Base-by-base conservation (phyloP, 768 basidiomycete genomes). In the Mrakia hoshinonis region DNA sequence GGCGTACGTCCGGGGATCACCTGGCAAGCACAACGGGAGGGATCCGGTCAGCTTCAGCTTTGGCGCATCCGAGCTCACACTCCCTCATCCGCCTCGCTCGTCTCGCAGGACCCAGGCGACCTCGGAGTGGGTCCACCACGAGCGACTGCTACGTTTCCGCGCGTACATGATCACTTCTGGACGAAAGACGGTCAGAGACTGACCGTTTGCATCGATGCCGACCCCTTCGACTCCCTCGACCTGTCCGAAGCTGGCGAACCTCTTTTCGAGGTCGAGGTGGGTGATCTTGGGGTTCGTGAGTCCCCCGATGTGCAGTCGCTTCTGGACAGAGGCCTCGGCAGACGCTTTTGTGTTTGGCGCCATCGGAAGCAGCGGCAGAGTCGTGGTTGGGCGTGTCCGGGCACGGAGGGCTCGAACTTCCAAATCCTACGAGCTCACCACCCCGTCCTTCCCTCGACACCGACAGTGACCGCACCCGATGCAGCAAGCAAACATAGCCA, bases 261-360 rank as follows among this genome's bases (percentile, higher is more conserved):
- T 38, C 46, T 68, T 60, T 26, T 51, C 36, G 26, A 73, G 67
- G 46, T 73, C 72, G 34, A 47, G 22, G 51, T 73, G 72, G 36
- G 66, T 63, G 52, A 73, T 68, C 38, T 22, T 26, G 0, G 72
- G 72, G 58, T 73, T 73, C 31, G 67, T 63, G 26, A 73, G 72
- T 47, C 72, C 72, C 1, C 48, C 58, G 49, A 73, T 61, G 36
- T 73, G 72, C 2, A 73, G 60, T n/a, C 72, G 36, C 48, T 64
- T 68, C 64, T 36, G 31, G 54, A 66, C 29, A 61, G 34, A 7
- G 5, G 15, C 58, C 5, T 61, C 34, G 22, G 58, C n/a, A 13
- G 58, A 61, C 36, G 31, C 31, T 18, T 61, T 61, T 3, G 58
- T 36, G 34, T 22, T 31, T n/a, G 58, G 34, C 15, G 34, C 18